Evolutionary conservation across 768 basidiomycete species (phyloP).

Genomic region (Trametes sanguinea): DNA sequence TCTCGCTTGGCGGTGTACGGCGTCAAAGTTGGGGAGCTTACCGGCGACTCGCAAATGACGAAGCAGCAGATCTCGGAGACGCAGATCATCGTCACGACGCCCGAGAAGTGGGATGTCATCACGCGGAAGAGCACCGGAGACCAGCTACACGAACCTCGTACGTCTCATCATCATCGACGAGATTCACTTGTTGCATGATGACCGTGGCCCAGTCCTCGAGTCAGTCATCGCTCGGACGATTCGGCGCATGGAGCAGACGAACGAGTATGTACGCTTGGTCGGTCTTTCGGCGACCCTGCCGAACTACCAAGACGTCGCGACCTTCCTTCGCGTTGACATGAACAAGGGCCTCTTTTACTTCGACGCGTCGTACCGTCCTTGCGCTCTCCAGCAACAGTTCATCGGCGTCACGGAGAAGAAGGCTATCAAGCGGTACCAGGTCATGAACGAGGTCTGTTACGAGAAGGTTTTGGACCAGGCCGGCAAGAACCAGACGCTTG

Average conservation of each 20-base stretch:
- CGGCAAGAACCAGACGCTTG: conserved; percentile 87
- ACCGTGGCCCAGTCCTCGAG: conserved; percentile 96
- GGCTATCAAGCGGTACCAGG: conserved; percentile 96
- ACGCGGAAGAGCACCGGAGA: conserved; percentile 98
- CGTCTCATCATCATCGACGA: conserved; percentile 97
- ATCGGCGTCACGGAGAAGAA: conserved; percentile 99
- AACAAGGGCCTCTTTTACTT: conserved; percentile 96
- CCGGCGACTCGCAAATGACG: conserved; percentile 97
- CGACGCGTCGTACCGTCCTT: conserved; percentile 91
- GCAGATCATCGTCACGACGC: conserved; percentile 97
- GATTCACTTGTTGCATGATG: conserved; percentile 96
- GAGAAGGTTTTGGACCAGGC: conserved; percentile 96
- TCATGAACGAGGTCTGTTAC: conserved; percentile 99
- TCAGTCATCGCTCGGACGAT: conserved; percentile 88
- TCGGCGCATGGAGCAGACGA: conserved; percentile 91
- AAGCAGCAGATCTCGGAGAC: conserved; percentile 97
- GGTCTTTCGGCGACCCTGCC: conserved; percentile 97
- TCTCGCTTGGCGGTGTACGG: conserved; percentile 69
- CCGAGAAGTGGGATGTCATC: conserved; percentile 99
- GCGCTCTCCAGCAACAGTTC: conserved; percentile 94
- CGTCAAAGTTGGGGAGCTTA: conserved; percentile 91
- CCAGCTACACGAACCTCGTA: conserved; percentile 95
- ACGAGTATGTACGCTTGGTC: conserved; percentile 90
- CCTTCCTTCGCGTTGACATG: conserved; percentile 93
- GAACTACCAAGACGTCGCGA: conserved; percentile 96